A percentile compares a stretch with the other conserved stretches of the same genome.
Conservation (phyloP, 805 yeast species). For the Wickerhamomyces bisporus region DNA sequence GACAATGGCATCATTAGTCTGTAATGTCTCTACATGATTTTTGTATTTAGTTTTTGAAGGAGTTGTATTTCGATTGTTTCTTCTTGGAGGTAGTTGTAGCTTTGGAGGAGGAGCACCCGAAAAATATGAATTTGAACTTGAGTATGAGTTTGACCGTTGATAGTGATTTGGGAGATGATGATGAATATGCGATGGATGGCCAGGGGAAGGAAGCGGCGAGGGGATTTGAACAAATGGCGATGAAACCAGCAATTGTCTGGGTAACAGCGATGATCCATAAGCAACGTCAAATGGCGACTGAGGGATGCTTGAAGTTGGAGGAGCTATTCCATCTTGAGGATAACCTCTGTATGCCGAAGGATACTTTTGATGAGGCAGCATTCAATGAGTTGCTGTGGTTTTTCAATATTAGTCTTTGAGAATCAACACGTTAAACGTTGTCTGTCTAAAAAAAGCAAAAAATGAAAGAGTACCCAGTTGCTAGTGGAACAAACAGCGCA, state of each 20-base stretch:
- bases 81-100: constrained; percentile 16
- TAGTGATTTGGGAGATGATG: constrained; percentile 10
- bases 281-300: constrained; percentile 54
- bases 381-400: not conserved
- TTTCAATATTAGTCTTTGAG: no score
- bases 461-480: no score
- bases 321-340: not conserved
- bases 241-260: constrained; percentile 53
- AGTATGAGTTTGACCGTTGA: constrained; percentile 3
- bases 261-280: constrained; percentile 58
- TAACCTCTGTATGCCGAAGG: constrained; percentile 16
- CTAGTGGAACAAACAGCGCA: not conserved
- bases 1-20: not conserved
- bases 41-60: constrained; percentile 1
- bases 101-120: constrained; percentile 19
- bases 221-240: constrained; percentile 52
- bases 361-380: constrained; percentile 20
- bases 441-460: no score
- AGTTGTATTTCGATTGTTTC: constrained; percentile 5
- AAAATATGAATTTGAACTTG: constrained; percentile 7
- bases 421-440: no score
- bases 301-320: constrained; percentile 25
- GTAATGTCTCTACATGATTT: not conserved
- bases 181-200: constrained; percentile 5
- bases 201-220: constrained; percentile 27